These are phyloP conservation scores for Hypoxylon sp. DNA, from an alignment of 2,329 filamentous ascomycete genomes.

Conservation along the genomic window DNA sequence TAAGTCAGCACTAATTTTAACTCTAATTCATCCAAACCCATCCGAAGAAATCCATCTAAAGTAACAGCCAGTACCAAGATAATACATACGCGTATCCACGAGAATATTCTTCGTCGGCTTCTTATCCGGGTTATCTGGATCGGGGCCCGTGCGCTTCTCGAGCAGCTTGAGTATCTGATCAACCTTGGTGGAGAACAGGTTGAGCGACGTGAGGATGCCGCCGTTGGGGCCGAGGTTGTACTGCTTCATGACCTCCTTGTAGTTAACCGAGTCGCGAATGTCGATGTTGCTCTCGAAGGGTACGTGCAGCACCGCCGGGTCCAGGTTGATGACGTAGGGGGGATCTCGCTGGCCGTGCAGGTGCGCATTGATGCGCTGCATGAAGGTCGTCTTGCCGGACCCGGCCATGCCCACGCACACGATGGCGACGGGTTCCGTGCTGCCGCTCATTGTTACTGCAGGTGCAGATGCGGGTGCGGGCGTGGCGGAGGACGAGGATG, in stretches of 20 bases:
- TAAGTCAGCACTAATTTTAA: constrained; percentile 11
- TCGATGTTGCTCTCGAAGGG: constrained; percentile 99
- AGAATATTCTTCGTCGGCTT: constrained; percentile 84
- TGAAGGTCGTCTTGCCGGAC: constrained; percentile 99
- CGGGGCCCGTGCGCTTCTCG: constrained; percentile 84
- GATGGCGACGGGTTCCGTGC: constrained; percentile 64
- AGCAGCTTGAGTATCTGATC: constrained; percentile 91
- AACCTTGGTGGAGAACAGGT: constrained; percentile 97
- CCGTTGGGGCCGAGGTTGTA: constrained; percentile 98
- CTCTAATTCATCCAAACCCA: not conserved
- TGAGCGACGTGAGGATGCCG: constrained; percentile 93
- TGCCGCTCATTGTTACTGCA: constrained; percentile 11
- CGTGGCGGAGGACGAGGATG: constrained; percentile 19
- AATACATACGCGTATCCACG: constrained; percentile 79
- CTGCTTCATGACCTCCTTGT: constrained; percentile 99
- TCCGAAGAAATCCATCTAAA: constrained; percentile 2
- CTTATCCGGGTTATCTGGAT: constrained; percentile 68
- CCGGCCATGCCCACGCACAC: constrained; percentile 99
- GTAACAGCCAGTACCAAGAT: not conserved
- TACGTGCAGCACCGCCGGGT: constrained; percentile 91
- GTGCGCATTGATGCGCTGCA: constrained; percentile 96
- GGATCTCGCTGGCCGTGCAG: constrained; percentile 83
- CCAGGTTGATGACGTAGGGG: constrained; percentile 96
- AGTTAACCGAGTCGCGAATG: constrained; percentile 98
- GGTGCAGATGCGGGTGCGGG: constrained; percentile 1